Base-by-base conservation (phyloP, 352 stramenopile species). In the Globisporangium echinulatum region DNA sequence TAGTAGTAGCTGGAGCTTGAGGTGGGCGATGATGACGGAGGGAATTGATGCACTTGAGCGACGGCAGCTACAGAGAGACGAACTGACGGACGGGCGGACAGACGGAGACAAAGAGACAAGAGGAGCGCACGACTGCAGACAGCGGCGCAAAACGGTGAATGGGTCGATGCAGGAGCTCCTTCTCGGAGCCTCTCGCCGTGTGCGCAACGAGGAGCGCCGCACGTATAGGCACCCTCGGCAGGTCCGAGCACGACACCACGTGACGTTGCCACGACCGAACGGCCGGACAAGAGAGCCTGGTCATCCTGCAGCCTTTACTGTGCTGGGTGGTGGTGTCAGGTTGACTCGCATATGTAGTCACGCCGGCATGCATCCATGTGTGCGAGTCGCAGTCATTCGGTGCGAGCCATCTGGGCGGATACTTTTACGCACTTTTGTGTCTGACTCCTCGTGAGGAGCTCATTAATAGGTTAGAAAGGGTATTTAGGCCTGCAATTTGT, bases 81-180 rank as follows among this genome's bases (percentile, higher is more conserved):
- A n/a, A 63, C 40, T 9, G 36, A 43, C 19, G 10, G 53, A 62
- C 19, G 50, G 39, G 49, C 49, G 40, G 17, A 51, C 7, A 17
- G 54, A 50, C 25, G 36, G 40, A 51, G 43, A 58, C 13, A 37
- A 47, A 37, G 49, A 58, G 39, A 52, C 40, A 52, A 19, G 39
- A 37, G 11, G 49, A 38, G 43, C 36, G 43, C 15, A 7, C 7
- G 5, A n/a, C 17, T 52, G 37, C 36, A 55, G 25, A 39, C 19
- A 47, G 58, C 50, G 39, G 37, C 58, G 58, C 58, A 63, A 63
- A 63, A 63, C 58, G 58, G 56, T 50, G 50, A 63, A 63, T 63
- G 58, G 52, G 47, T 54, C 36, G n/a, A 46, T 33, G 44, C 15
- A 33, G 15, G 43, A 48, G 46, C 49, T 53, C 46, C 10, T 7